A percentile compares a stretch with the other conserved stretches of the same genome.
phyloP scores from a whole-genome alignment of 164 flowering plant species.

The Stephania japonica region DNA sequence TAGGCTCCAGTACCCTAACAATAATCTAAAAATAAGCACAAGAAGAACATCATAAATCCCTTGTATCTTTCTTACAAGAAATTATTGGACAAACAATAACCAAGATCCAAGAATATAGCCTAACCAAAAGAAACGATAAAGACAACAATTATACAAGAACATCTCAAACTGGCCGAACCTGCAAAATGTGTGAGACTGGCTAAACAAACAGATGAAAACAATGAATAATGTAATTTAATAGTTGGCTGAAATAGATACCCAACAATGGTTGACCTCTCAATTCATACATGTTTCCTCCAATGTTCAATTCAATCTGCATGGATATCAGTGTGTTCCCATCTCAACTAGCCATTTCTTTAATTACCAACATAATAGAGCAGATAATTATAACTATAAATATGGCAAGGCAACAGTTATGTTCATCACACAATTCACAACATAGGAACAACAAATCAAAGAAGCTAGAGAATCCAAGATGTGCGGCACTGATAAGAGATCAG shows the following conservation, averaged over 20 bases:
- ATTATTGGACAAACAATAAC: not conserved
- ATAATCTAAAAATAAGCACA: too few species aligned
- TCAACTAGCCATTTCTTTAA: too few species aligned
- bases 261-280: not conserved
- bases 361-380: too few species aligned
- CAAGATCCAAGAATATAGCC: constrained; percentile 1
- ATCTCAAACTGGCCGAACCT: not conserved
- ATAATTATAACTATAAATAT: not conserved
- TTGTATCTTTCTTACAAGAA: too few species aligned
- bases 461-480: not conserved
- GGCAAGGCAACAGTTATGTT: not conserved
- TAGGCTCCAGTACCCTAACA: too few species aligned
- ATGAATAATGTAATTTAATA: not conserved
- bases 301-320: not conserved
- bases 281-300: not conserved
- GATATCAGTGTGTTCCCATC: not conserved
- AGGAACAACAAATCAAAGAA: not conserved
- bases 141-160: too few species aligned
- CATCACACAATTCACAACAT: not conserved
- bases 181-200: not conserved
- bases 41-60: too few species aligned
- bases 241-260: not conserved
- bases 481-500: not conserved
- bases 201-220: not conserved
- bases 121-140: too few species aligned